phyloP scores from a whole-genome alignment of 192 early-diverging fungal genomes.

The Gigaspora rosea region DNA sequence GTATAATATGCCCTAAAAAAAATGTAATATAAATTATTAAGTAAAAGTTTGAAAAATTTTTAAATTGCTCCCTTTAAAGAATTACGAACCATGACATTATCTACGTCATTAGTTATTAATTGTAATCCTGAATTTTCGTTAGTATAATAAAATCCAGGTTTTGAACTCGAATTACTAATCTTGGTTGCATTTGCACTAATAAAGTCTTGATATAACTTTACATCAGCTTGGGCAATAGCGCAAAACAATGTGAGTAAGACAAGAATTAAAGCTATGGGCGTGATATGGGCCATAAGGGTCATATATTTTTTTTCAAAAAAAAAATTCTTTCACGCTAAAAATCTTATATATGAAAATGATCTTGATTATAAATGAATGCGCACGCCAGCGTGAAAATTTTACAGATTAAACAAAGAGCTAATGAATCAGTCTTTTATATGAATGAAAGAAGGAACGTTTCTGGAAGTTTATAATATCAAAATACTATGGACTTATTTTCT shows the following conservation, averaged over 20 bases:
- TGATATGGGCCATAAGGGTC: not conserved
- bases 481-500: not conserved
- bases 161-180: not conserved
- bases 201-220: slow-evolving; percentile 17
- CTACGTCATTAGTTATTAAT: not conserved
- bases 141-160: not conserved
- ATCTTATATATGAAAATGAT: not conserved
- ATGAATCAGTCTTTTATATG: not conserved
- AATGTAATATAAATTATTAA: not conserved
- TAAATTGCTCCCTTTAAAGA: not conserved
- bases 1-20: slow-evolving; percentile 11
- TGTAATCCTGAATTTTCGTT: not conserved
- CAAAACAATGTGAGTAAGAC: slow-evolving; percentile 7
- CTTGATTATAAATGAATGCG: not conserved
- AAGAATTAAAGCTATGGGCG: not conserved
- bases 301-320: not conserved
- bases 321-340: not conserved
- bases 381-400: slow-evolving; percentile 30
- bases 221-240: not conserved
- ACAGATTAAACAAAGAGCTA: not conserved
- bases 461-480: slow-evolving; percentile 5
- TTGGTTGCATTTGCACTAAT: not conserved
- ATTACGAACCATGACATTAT: not conserved
- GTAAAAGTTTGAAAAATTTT: not conserved
- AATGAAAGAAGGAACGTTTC: not conserved